Percentiles rank a stretch among this genome's conserved stretches.
phyloP scores from a whole-genome alignment of 73 alveolate species.

The Tetrahymena borealis region DNA sequence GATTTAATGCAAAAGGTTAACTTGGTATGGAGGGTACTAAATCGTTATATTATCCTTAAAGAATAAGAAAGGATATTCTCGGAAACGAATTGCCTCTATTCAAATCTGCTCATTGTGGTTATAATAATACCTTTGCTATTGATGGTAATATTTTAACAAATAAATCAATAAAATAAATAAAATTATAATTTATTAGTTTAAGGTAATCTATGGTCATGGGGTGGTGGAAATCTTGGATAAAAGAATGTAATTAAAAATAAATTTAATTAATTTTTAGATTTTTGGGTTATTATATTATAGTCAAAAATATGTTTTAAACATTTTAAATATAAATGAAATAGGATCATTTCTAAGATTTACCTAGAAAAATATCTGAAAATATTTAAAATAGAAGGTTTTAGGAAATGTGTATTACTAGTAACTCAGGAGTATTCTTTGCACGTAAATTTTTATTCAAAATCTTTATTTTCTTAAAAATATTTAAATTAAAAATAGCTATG shows the following conservation, averaged over 20 bases:
- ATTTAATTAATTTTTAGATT: not conserved
- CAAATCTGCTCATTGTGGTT: constrained; percentile 81
- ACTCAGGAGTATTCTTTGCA: constrained; percentile 89
- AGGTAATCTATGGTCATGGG: constrained; percentile 94
- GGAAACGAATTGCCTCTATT: constrained; percentile 64
- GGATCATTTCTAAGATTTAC: constrained; percentile 52
- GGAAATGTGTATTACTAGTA: constrained; percentile 86
- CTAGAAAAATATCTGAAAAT: constrained; percentile 67
- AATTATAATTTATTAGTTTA: not conserved
- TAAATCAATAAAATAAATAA: not conserved
- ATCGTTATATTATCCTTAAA: constrained; percentile 74
- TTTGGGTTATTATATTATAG: no score
- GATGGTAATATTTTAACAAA: constrained; percentile 47
- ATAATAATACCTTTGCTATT: constrained; percentile 82
- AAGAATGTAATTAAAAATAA: constrained; percentile 56
- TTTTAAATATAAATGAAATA: not conserved
- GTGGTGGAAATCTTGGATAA: constrained; percentile 93
- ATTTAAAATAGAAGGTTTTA: constrained; percentile 88
- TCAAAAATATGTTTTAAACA: no score
- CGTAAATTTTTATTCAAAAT: not conserved
- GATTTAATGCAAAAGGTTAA: constrained; percentile 93
- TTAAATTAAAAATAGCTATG: constrained; percentile 46
- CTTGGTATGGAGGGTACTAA: constrained; percentile 90
- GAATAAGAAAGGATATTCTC: constrained; percentile 69
- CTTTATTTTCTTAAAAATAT: not conserved